A percentile compares a stretch with the other conserved stretches of the same genome.
These are phyloP conservation scores for Kwoniella heveanensis DNA, from an alignment of 768 basidiomycete species.

Conservation along the genomic window DNA sequence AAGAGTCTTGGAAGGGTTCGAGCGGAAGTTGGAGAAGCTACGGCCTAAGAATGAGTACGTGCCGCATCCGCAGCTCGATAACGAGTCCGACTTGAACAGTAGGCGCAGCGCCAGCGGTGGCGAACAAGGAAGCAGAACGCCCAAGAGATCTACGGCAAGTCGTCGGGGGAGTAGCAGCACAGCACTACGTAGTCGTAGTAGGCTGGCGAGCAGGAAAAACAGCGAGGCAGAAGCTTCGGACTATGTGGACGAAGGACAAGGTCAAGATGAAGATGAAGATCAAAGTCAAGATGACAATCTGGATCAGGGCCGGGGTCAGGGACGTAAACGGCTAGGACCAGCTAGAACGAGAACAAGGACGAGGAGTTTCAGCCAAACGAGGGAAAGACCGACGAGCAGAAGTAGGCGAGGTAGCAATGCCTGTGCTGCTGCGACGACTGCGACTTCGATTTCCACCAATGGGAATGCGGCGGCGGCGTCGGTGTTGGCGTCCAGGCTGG, in stretches of 20 bases:
- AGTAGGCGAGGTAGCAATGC: not conserved
- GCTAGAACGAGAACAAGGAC: not conserved
- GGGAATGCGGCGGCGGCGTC: too few species aligned
- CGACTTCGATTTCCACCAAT: too few species aligned
- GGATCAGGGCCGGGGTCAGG: not conserved
- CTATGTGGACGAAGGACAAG: not conserved
- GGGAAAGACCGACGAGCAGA: not conserved
- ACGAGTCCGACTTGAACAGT: not conserved
- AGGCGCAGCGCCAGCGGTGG: slow-evolving; percentile 1
- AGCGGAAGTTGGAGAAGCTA: slow-evolving; percentile 61
- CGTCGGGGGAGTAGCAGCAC: not conserved
- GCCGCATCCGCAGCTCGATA: slow-evolving; percentile 18
- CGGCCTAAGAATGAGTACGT: slow-evolving; percentile 43
- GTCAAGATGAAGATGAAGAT: too few species aligned
- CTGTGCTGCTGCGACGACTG: too few species aligned
- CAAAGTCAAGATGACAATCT: not conserved
- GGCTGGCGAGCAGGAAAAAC: slow-evolving; percentile 1
- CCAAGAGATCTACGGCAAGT: not conserved
- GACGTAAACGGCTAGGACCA: not conserved
- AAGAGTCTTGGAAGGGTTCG: slow-evolving; percentile 66
- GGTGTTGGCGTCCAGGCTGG: too few species aligned
- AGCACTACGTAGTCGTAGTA: not conserved
- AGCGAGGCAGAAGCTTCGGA: not conserved
- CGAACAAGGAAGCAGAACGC: not conserved
- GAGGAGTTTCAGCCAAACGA: not conserved